Evolutionary conservation across 2,329 filamentous ascomycete genomes (phyloP).

Genomic region (Penicillium hordei): DNA sequence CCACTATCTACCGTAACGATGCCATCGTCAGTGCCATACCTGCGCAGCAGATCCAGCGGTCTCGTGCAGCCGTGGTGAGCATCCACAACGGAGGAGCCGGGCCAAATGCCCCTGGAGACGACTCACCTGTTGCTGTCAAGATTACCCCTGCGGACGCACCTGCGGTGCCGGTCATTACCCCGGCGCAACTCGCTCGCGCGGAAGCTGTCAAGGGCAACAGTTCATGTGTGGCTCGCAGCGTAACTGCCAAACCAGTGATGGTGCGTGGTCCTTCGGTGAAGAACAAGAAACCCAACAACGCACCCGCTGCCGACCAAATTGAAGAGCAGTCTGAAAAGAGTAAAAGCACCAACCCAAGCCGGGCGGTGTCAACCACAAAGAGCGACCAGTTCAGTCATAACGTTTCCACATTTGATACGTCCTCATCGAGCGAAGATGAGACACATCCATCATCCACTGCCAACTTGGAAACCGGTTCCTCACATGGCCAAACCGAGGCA

Average conservation of each 20-base stretch:
- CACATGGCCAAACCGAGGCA: background rate
- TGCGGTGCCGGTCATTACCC: conserved; percentile 70
- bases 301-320: conserved; percentile 20
- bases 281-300: conserved; percentile 33
- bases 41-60: conserved; percentile 81
- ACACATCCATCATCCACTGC: conserved; percentile 10
- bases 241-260: conserved; percentile 48
- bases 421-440: conserved; percentile 33
- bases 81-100: conserved; percentile 66
- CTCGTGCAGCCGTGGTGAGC: conserved; percentile 89
- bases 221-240: conserved; percentile 47
- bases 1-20: conserved; percentile 90
- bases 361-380: conserved; percentile 20
- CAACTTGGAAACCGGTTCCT: conserved; percentile 7
- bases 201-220: conserved; percentile 36
- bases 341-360: conserved; percentile 13
- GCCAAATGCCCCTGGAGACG: conserved; percentile 45
- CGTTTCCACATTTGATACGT: conserved; percentile 35
- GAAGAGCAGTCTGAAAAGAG: conserved; percentile 17
- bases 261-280: conserved; percentile 40
- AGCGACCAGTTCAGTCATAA: conserved; percentile 23
- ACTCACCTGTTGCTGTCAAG: conserved; percentile 39
- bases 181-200: conserved; percentile 43
- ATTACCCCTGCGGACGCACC: conserved; percentile 53
- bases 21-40: conserved; percentile 76